Evolutionary conservation across 148 eudicot genomes (phyloP).

Genomic region (Vaccinium darrowii): DNA sequence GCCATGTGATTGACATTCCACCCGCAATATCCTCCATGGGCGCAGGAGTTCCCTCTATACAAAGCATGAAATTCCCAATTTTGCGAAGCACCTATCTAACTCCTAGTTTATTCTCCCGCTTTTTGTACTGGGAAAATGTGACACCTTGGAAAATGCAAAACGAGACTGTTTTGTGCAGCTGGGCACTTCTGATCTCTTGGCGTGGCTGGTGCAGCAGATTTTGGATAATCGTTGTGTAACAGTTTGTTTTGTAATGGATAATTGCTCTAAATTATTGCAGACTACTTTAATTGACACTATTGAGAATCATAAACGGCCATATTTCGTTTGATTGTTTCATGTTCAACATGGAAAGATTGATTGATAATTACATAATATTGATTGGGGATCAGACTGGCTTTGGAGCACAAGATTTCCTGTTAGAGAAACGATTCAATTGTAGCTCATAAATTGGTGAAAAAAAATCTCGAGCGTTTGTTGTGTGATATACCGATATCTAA

Average conservation of each 20-base stretch:
- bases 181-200: background rate
- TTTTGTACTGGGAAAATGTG: background rate
- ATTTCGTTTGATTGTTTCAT: background rate
- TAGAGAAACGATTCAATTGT: background rate
- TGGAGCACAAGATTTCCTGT: background rate
- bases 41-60: background rate
- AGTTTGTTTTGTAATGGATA: background rate
- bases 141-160: background rate
- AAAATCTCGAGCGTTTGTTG: background rate
- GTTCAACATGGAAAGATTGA: background rate
- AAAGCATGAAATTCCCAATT: background rate
- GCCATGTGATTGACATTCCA: background rate
- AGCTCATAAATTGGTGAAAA: background rate
- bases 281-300: background rate
- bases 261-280: background rate
- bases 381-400: background rate
- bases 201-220: background rate
- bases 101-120: background rate
- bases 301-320: background rate
- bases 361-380: background rate
- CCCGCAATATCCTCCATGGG: background rate
- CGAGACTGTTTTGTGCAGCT: background rate
- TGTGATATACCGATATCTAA: background rate
- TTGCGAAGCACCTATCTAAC: background rate
- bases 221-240: background rate